These are phyloP conservation scores for Coffea canephora DNA, from an alignment of 257 asterid species.

Conservation along the genomic window DNA sequence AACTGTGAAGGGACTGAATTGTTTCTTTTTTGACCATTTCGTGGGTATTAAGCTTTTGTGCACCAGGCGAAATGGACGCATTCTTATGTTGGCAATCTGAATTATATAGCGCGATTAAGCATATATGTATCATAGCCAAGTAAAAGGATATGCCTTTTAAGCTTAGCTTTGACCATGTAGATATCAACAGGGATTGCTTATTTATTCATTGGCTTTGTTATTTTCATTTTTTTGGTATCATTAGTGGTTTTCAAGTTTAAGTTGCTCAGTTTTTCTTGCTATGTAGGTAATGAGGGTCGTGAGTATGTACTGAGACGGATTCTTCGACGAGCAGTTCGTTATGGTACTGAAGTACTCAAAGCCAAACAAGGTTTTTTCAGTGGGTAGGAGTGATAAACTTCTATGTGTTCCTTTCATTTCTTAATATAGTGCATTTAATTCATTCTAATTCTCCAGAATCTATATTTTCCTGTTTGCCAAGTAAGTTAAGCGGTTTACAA, in stretches of 20 bases:
- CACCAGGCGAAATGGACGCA: not conserved
- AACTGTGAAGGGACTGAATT: not conserved
- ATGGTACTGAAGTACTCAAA: slow-evolving; percentile 92
- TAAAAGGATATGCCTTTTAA: not conserved
- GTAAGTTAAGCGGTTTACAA: too few species aligned
- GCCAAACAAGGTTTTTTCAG: slow-evolving; percentile 84
- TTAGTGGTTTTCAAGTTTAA: slow-evolving; percentile 3
- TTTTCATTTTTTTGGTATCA: not conserved
- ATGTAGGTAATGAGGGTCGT: slow-evolving; percentile 95
- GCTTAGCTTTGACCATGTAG: not conserved
- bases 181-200: not conserved
- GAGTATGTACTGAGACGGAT: slow-evolving; percentile 95
- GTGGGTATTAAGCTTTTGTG: not conserved
- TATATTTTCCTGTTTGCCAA: not conserved
- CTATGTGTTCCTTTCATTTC: not conserved
- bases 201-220: not conserved
- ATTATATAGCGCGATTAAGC: not conserved
- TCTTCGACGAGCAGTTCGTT: slow-evolving; percentile 96
- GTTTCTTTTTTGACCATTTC: not conserved
- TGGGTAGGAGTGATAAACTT: slow-evolving; percentile 46
- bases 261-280: slow-evolving; percentile 15
- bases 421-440: slow-evolving; percentile 2
- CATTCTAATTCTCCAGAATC: not conserved
- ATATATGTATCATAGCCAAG: not conserved
- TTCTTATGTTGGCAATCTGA: not conserved